phyloP scores from a whole-genome alignment of 192 early-diverging fungal genomes.

The Podila epicladia region DNA sequence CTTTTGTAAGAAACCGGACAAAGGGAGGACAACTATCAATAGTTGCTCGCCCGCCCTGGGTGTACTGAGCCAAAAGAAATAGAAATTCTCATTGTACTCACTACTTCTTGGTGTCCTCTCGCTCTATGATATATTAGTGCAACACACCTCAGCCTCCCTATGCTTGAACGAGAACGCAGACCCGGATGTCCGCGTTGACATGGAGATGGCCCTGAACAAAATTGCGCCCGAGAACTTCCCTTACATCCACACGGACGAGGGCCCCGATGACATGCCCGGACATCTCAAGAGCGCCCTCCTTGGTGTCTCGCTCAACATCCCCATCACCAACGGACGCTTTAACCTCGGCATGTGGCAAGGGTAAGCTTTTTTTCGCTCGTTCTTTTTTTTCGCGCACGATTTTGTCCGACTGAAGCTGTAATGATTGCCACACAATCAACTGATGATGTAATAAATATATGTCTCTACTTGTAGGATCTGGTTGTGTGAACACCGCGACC shows the following conservation, averaged over 20 bases:
- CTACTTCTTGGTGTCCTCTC: not conserved
- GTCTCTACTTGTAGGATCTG: slow-evolving; percentile 62
- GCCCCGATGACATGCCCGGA: slow-evolving; percentile 92
- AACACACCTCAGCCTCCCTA: slow-evolving; percentile 92
- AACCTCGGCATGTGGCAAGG: slow-evolving; percentile 90
- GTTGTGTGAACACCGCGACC: slow-evolving; percentile 77
- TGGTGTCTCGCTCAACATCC: slow-evolving; percentile 87
- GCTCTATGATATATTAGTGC: slow-evolving; percentile 57
- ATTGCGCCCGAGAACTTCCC: slow-evolving; percentile 82
- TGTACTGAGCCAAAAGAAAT: too few species aligned
- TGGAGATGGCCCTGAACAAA: slow-evolving; percentile 87
- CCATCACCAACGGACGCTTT: slow-evolving; percentile 80
- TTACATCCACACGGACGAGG: slow-evolving; percentile 88
- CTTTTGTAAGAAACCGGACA: slow-evolving; percentile 64
- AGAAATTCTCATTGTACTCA: too few species aligned
- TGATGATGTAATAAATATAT: not conserved
- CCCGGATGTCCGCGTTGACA: slow-evolving; percentile 78
- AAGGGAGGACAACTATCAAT: not conserved
- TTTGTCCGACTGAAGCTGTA: too few species aligned
- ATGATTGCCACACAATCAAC: too few species aligned
- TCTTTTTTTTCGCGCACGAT: not conserved
- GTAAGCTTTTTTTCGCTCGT: slow-evolving; percentile 22
- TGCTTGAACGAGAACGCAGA: slow-evolving; percentile 92
- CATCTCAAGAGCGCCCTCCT: slow-evolving; percentile 88
- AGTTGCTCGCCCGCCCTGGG: too few species aligned